These are phyloP conservation scores for cucumber (Cucumis sativus) DNA, from an alignment of 306 rosid species.

Conservation along the genomic window Cucumber_9930_V3 NC_026657.2:12792501-12793000, in stretches of 20 bases:
- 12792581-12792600: too few species aligned
- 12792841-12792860: conserved; percentile 51
- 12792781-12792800: conserved; percentile 29
- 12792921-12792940: conserved; percentile 45
- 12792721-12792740: not conserved
- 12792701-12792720: too few species aligned
- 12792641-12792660: not conserved
- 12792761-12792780: conserved; percentile 24
- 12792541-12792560: too few species aligned
- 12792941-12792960: conserved; percentile 46
- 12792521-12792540: too few species aligned
- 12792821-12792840: conserved; percentile 36
- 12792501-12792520: too few species aligned
- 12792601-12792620: too few species aligned
- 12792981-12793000: conserved; percentile 54
- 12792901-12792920: conserved; percentile 31
- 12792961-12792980: conserved; percentile 33
- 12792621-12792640: not conserved
- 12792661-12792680: too few species aligned
- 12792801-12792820: conserved; percentile 20
- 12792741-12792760: not conserved
- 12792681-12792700: too few species aligned
- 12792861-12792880: conserved; percentile 38
- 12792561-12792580: too few species aligned
- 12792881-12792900: conserved; percentile 49